Evolutionary conservation across 2,329 filamentous ascomycete species (phyloP).

Genomic region (Tolypocladium ovalisporum): DNA sequence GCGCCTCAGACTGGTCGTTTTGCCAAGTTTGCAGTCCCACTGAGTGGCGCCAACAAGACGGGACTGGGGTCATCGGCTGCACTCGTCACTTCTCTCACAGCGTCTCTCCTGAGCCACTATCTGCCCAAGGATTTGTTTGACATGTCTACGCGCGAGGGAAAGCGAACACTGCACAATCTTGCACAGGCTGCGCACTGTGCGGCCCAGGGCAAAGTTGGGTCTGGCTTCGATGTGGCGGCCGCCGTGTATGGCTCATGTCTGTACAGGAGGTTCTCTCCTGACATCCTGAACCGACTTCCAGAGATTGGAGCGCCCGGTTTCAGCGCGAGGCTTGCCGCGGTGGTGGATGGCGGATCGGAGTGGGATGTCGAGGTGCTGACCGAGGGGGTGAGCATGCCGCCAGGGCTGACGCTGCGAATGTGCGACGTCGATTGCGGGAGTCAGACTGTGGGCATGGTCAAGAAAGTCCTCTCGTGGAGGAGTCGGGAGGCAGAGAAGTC

Average conservation of each 20-base stretch:
- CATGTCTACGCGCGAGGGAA: conserved; percentile 40
- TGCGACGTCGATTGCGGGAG: conserved; percentile 94
- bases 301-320: conserved; percentile 59
- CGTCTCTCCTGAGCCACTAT: conserved; percentile 67
- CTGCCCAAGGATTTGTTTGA: conserved; percentile 47
- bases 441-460: conserved; percentile 92
- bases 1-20: conserved; percentile 42
- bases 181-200: conserved; percentile 90
- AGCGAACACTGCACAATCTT: conserved; percentile 71
- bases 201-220: conserved; percentile 92
- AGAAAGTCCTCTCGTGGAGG: conserved; percentile 77
- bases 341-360: conserved; percentile 50
- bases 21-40: conserved; percentile 63
- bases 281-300: conserved; percentile 55
- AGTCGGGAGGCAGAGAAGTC: conserved; percentile 53
- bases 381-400: conserved; percentile 58
- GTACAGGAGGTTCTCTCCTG: conserved; percentile 86
- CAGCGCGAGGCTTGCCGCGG: conserved; percentile 46
- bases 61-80: conserved; percentile 91
- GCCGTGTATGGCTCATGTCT: conserved; percentile 86
- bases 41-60: conserved; percentile 82
- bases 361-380: conserved; percentile 79
- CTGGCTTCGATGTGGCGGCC: conserved; percentile 88
- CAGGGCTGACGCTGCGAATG: conserved; percentile 71
- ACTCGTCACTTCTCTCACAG: conserved; percentile 78